Percentiles rank a stretch among this genome's conserved stretches.
Conservation (phyloP, 1,284 basidiomycete genomes). For the Blastosporella zonata region DNA sequence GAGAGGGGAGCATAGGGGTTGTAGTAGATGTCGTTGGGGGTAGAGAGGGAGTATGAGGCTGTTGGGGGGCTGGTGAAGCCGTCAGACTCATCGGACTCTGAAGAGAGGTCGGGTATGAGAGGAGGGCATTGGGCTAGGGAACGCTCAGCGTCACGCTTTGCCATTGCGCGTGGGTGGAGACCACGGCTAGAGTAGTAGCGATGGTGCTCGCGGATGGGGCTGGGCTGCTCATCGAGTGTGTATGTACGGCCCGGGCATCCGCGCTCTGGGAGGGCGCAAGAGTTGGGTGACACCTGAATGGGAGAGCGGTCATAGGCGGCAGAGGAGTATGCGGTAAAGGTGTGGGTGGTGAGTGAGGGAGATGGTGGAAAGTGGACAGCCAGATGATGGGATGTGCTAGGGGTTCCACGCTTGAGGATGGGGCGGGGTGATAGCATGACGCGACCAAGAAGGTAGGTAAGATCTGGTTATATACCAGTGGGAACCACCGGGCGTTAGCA, state of each 20-base stretch:
- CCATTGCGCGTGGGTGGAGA: constrained; percentile 46
- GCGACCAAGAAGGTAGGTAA: not conserved
- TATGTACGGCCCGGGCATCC: constrained; percentile 70
- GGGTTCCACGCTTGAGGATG: constrained; percentile 37
- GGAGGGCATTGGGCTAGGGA: constrained; percentile 32
- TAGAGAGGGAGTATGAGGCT: constrained; percentile 19
- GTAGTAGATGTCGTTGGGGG: constrained; percentile 10
- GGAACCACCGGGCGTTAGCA: constrained; percentile 4
- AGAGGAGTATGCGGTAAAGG: constrained; percentile 54
- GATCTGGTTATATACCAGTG: constrained; percentile 1
- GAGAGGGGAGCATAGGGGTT: constrained; percentile 20
- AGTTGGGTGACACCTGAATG: constrained; percentile 62
- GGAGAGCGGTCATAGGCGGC: constrained; percentile 67
- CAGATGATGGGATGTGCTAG: constrained; percentile 21
- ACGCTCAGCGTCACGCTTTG: constrained; percentile 15
- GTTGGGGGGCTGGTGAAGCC: constrained; percentile 37
- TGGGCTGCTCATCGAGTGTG: constrained; percentile 35
- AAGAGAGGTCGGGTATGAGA: constrained; percentile 58
- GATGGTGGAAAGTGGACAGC: constrained; percentile 59
- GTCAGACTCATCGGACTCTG: constrained; percentile 63
- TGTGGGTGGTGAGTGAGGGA: constrained; percentile 52
- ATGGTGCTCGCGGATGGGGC: constrained; percentile 9
- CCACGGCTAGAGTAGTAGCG: constrained; percentile 32
- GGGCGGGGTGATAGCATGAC: constrained; percentile 34
- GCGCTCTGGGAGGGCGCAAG: constrained; percentile 65